phyloP scores from a whole-genome alignment of 768 basidiomycete genomes.

The Cystobasidium onofrii region DNA sequence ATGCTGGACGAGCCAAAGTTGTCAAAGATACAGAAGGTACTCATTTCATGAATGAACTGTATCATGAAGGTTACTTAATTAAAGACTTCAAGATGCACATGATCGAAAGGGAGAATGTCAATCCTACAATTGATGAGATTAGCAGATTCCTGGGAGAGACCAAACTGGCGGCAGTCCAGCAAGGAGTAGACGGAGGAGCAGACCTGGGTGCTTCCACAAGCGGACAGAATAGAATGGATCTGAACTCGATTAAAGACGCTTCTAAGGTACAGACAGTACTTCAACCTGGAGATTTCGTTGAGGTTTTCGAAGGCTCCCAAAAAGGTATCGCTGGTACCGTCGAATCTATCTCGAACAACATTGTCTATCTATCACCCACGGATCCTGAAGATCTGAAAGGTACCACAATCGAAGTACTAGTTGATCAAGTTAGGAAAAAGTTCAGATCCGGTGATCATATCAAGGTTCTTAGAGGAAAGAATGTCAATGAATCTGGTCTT shows the following conservation, averaged over 20 bases:
- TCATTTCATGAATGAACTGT: slow-evolving; percentile 87
- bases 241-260: slow-evolving; percentile 85
- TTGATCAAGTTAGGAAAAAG: slow-evolving; percentile 79
- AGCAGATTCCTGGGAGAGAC: slow-evolving; percentile 61
- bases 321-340: slow-evolving; percentile 85
- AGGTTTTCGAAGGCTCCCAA: slow-evolving; percentile 95
- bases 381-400: slow-evolving; percentile 49
- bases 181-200: background rate
- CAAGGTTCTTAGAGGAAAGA: slow-evolving; percentile 93
- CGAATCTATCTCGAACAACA: slow-evolving; percentile 75
- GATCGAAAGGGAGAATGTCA: slow-evolving; percentile 74
- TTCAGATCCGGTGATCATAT: slow-evolving; percentile 98
- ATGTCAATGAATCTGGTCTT: slow-evolving; percentile 88
- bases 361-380: slow-evolving; percentile 59
- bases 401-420: slow-evolving; percentile 61
- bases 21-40: slow-evolving; percentile 61
- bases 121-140: slow-evolving; percentile 93
- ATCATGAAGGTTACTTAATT: slow-evolving; percentile 87
- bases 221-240: slow-evolving; percentile 62
- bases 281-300: slow-evolving; percentile 96
- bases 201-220: background rate
- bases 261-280: slow-evolving; percentile 82
- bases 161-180: background rate
- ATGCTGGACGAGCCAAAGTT: slow-evolving; percentile 57
- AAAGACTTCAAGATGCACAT: slow-evolving; percentile 83